phyloP scores from a whole-genome alignment of 2,329 filamentous ascomycete genomes.

The Knufia fluminis region DNA sequence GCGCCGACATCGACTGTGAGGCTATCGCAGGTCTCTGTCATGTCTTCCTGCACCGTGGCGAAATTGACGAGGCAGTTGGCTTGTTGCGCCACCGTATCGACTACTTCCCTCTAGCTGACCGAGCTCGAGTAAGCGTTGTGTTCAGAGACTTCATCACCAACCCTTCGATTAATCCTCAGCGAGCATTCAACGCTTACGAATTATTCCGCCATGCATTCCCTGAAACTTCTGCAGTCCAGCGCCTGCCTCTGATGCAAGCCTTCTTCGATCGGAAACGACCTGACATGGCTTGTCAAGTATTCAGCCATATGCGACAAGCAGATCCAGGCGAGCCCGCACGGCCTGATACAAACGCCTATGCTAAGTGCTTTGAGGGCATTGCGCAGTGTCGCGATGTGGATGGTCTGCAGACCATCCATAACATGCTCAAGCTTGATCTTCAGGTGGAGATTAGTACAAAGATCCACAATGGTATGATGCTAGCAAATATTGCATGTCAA shows the following conservation, averaged over 20 bases:
- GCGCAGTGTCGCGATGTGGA: slow-evolving; percentile 51
- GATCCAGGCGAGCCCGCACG: slow-evolving; percentile 45
- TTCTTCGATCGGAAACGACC: slow-evolving; percentile 71
- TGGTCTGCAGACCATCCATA: slow-evolving; percentile 68
- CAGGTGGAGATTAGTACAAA: slow-evolving; percentile 65
- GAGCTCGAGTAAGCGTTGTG: slow-evolving; percentile 54
- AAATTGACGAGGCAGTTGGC: slow-evolving; percentile 70
- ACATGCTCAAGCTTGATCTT: slow-evolving; percentile 91
- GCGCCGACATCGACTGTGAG: slow-evolving; percentile 59
- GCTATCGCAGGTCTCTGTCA: slow-evolving; percentile 67
- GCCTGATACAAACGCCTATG: slow-evolving; percentile 66
- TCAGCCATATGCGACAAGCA: slow-evolving; percentile 82
- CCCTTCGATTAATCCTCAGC: slow-evolving; percentile 49
- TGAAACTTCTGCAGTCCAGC: slow-evolving; percentile 54
- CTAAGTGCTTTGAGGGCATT: slow-evolving; percentile 67
- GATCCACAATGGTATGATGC: slow-evolving; percentile 76
- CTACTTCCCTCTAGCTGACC: slow-evolving; percentile 61
- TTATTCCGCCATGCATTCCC: slow-evolving; percentile 50
- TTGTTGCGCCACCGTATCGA: slow-evolving; percentile 67
- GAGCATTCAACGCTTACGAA: slow-evolving; percentile 53
- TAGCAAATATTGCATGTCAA: slow-evolving; percentile 67
- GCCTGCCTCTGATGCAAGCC: slow-evolving; percentile 65
- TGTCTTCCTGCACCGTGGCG: slow-evolving; percentile 64
- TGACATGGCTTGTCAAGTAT: slow-evolving; percentile 78
- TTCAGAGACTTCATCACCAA: slow-evolving; percentile 63